phyloP scores from a whole-genome alignment of 2,329 filamentous ascomycete genomes.

The Drechslerella dactyloides region DNA sequence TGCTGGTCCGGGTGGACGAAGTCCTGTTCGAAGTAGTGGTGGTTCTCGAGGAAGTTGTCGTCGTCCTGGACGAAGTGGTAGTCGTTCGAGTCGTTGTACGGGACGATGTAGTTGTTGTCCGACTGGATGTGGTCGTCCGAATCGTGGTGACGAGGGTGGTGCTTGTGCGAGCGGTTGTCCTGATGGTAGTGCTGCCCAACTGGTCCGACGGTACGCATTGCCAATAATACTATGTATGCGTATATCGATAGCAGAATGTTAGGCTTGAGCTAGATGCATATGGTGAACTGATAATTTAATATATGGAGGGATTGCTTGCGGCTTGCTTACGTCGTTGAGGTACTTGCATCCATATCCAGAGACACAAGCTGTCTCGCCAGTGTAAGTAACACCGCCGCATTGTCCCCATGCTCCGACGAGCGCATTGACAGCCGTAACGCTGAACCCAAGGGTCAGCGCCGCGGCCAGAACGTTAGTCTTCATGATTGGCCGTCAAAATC shows the following conservation, averaged over 20 bases:
- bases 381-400: constrained; percentile 59
- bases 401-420: constrained; percentile 58
- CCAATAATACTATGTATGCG: constrained; percentile 49
- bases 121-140: constrained; percentile 3
- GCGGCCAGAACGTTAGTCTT: constrained; percentile 28
- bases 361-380: constrained; percentile 59
- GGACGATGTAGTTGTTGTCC: constrained; percentile 25
- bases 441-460: constrained; percentile 35
- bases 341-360: constrained; percentile 59
- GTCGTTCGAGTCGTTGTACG: constrained; percentile 21
- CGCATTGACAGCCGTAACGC: constrained; percentile 55
- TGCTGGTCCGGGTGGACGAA: constrained; percentile 12
- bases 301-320: constrained; percentile 57
- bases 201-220: constrained; percentile 41
- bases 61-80: constrained; percentile 22
- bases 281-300: background rate
- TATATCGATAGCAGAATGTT: too few relatives aligned
- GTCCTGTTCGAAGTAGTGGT: constrained; percentile 11
- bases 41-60: background rate
- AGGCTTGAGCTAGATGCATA: too few relatives aligned
- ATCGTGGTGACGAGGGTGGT: background rate
- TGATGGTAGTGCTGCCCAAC: constrained; percentile 10
- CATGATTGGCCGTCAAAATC: constrained; percentile 14
- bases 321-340: constrained; percentile 58
- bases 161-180: constrained; percentile 9